Base-by-base conservation (phyloP, 148 eudicot genomes). In the Vaccinium corymbosum region DNA sequence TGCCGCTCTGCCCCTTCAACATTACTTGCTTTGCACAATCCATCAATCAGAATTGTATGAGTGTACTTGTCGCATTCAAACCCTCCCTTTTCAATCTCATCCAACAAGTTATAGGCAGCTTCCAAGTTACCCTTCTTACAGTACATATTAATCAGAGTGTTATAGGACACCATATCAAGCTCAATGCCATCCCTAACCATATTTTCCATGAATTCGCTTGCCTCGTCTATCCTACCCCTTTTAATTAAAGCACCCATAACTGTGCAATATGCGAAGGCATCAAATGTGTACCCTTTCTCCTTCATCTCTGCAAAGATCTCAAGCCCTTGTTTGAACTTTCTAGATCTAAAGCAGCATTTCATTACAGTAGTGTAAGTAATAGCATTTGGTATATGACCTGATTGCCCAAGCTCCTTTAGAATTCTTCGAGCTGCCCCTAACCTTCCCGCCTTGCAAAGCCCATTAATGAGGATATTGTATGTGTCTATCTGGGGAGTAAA, bases 181-280 rank as follows among this genome's bases (percentile, higher is more conserved):
- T 87, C 89, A 85, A 91, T 86, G 80, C 98, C 99, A 81, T 88
- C 92, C 50, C 73, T 80, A 82, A 91, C 62, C 95, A 97, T 92
- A 59, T 89, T 86, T 52, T 89, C 92, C 85, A 91, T 89, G 86
- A 84, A 86, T 17, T 87, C 88, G 79, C 86, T 82, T 42, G 99
- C 98, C 86, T 92, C 92, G 62, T 81, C 74, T 56, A 88, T 62
- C 89, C 88, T 90, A 27, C 95, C 95, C 50, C 35, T 78, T 86
- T 92, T 97, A 46, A 90, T 83, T 85, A 94, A 90, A 83, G 95
- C 97, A 62, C 90, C 94, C 20, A 89, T 85, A 81, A 93, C 90
- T 32, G 99, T 97, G 86, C 98, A 94, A 83, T 93, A 93, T 6
- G 98, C 91, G 84, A 94, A 94, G 55, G 92, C 93, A 90, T 97